Base-by-base conservation (phyloP, 1,284 basidiomycete genomes). In the Singerocomus inundabilis region DNA sequence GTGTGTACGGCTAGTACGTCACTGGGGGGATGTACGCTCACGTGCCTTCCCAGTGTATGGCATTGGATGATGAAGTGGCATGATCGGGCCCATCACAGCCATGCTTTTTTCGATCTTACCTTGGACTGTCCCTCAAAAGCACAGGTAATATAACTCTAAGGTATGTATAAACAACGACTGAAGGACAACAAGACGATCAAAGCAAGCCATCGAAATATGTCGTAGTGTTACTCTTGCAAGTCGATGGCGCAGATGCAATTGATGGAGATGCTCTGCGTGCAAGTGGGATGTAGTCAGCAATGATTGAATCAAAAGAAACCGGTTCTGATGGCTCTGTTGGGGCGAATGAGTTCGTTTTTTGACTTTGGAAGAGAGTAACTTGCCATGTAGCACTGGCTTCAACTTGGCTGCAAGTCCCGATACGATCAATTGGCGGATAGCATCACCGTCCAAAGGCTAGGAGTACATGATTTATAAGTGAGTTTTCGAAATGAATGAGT, bases 341-440 rank as follows among this genome's bases (percentile, higher is more conserved):
- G 25, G 40, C 24, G 40, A 49, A 40, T 54, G 46, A 52, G 41
- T 25, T 42, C 33, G 16, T 24, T 41, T 11, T 28, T 24, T 33
- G 24, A 13, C 8, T 26, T 25, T 10, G 21, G 36, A 39, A 26
- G 34, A 44, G 51, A 33, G 40, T 12, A 15, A 71, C 77, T 58
- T 69, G 80, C 84, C 68, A 54, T 75, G 59, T 13, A 71, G 74
- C 36, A 77, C 72, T 56, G 81, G 81, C 51, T 79, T 64, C 4
- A 84, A 83, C 10, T 79, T 77, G 55, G 83, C 77, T 34, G 82
- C 69, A 74, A 93, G 80, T 8, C 80, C 84, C 11, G 76, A 74
- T 12, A 88, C 79, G 53, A 95, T 92, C 48, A 89, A 69, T 54
- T 81, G 77, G 39, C 91, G 82, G 53, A 93, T 71, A 15, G 82